Percentiles rank a stretch among this genome's conserved stretches.
phyloP scores from a whole-genome alignment of 2,329 filamentous ascomycete genomes.

The Xylaria sp. region DNA sequence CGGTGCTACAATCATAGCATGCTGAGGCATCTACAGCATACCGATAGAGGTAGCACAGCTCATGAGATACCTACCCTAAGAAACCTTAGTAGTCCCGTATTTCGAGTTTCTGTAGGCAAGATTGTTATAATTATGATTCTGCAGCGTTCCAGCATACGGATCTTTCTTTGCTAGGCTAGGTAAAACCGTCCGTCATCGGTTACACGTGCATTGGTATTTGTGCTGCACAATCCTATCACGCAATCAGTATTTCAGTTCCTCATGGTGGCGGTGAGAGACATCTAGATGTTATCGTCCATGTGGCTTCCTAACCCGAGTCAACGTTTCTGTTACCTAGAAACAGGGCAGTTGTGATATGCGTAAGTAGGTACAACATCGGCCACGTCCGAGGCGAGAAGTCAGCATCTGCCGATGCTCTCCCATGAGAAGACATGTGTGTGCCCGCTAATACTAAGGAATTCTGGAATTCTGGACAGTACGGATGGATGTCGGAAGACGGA shows the following conservation, averaged over 20 bases:
- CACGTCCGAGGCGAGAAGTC: slow-evolving; percentile 13
- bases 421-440: not conserved
- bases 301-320: slow-evolving; percentile 4
- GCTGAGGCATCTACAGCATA: too few species aligned
- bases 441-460: not conserved
- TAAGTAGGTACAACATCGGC: slow-evolving; percentile 3
- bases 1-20: not conserved
- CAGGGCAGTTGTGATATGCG: not conserved
- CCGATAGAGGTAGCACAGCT: not conserved
- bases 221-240: slow-evolving; percentile 32
- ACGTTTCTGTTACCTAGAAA: not conserved
- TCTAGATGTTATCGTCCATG: not conserved
- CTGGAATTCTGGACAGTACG: not conserved
- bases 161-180: not conserved
- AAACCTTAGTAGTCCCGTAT: not conserved
- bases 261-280: slow-evolving; percentile 28
- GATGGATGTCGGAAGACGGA: not conserved
- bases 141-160: not conserved
- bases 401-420: slow-evolving; percentile 15
- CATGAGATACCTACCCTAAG: not conserved
- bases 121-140: not conserved
- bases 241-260: slow-evolving; percentile 20
- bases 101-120: not conserved
- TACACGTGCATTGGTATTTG: slow-evolving; percentile 7
- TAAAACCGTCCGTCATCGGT: slow-evolving; percentile 1